phyloP scores from a whole-genome alignment of 768 basidiomycete genomes.

The Boletus vinaceobasis region DNA sequence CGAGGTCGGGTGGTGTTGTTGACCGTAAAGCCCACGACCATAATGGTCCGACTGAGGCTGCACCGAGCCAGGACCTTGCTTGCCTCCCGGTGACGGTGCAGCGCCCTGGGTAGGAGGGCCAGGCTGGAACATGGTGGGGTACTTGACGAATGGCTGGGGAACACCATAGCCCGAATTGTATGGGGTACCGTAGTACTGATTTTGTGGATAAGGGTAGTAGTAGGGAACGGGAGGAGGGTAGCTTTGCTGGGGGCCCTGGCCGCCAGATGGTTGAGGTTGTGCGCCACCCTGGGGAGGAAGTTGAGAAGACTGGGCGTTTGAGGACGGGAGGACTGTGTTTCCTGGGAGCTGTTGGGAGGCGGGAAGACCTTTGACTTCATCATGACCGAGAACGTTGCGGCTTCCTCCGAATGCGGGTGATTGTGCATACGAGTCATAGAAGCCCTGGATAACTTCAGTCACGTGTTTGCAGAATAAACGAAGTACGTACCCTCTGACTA shows the following conservation, averaged over 20 bases:
- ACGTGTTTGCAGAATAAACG: not conserved
- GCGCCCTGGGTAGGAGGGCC: conserved; percentile 67
- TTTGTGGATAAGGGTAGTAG: conserved; percentile 69
- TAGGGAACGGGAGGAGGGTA: conserved; percentile 61
- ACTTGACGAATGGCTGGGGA: conserved; percentile 73
- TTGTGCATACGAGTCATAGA: conserved; percentile 74
- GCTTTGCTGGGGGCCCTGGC: conserved; percentile 63
- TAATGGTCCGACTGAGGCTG: conserved; percentile 57
- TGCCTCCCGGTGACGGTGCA: conserved; percentile 61
- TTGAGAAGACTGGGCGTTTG: conserved; percentile 52
- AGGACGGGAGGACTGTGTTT: conserved; percentile 47
- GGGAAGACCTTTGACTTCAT: conserved; percentile 71
- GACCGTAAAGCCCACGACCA: conserved; percentile 62
- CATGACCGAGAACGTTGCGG: conserved; percentile 64
- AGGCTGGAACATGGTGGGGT: conserved; percentile 72
- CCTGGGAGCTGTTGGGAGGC: conserved; percentile 56
- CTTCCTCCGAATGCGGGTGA: conserved; percentile 57
- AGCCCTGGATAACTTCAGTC: conserved; percentile 45
- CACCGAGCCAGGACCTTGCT: conserved; percentile 57
- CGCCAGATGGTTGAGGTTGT: conserved; percentile 56
- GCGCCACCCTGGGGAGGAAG: conserved; percentile 44
- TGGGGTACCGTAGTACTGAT: conserved; percentile 72
- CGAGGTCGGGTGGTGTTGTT: conserved; percentile 43
- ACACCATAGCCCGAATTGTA: conserved; percentile 56
- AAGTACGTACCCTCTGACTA: conserved; percentile 53